Base-by-base conservation (phyloP, 2,329 filamentous ascomycete species). In the Aspergillus niger region DNA sequence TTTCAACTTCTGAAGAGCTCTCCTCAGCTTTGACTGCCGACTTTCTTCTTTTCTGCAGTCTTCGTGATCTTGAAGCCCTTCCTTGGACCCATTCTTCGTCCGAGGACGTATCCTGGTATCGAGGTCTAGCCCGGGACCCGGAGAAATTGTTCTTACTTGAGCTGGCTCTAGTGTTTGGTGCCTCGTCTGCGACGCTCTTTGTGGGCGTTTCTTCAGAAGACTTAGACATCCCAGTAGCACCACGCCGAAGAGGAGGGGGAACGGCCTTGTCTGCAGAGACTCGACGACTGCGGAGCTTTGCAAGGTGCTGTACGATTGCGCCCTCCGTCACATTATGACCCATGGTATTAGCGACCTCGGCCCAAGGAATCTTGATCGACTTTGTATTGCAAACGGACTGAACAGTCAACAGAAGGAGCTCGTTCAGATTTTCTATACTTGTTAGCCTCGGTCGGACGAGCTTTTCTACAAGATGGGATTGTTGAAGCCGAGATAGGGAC, bases 241-340 rank as follows among this genome's bases (percentile, higher is more conserved):
- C 73, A 38, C 79, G 75, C 56, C 73, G 74, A 6, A 80, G 67
- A 20, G 75, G 69, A 8, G 79, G 78, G 4, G 80, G 79, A 2
- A 80, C 75, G 1, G 63, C 63, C 28, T 76, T 72, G 0, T 71
- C 70, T 3, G 69, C 67, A 2, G 65, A 61, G 8, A 71, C 61
- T 61, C 80, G 72, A 30, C 74, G 72, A 17, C 41, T 52, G 8
- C 80, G 78, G 2, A 82, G 63, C 60, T 82, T 82, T 0, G 78
- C 71, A 13, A 82, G 68, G 55, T 82, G 80, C 62, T 82, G 80
- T 1, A 77, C 68, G 22, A 82, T 80, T 1, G 79, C 77, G 2
- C 80, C 79, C 51, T 77, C 77, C 0, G 73, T 75, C 57, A 78
- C 77, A n/a, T 71, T 72, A 1, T 70, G 57, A 5, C 75, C 75